These are phyloP conservation scores for Limonomyces culmigenus DNA, from an alignment of 1,284 basidiomycete genomes.

Conservation along the genomic window DNA sequence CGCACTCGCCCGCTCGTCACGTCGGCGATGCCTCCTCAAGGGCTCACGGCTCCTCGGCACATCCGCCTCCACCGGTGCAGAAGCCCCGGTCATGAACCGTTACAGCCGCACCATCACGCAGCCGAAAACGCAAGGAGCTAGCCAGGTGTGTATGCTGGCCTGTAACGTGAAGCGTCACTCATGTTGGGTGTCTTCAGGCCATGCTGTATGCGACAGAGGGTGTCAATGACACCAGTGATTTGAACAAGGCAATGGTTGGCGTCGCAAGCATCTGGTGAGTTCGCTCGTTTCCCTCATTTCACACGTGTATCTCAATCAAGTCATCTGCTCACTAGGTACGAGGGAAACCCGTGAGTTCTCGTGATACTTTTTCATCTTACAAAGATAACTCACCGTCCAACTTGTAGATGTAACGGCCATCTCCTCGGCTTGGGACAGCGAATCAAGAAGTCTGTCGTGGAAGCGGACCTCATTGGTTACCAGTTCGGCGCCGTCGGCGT, in stretches of 20 bases:
- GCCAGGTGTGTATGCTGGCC: conserved; percentile 41
- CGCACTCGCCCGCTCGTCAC: too few relatives aligned
- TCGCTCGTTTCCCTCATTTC: background rate
- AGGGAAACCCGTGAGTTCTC: conserved; percentile 22
- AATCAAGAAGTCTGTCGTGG: conserved; percentile 66
- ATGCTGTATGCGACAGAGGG: conserved; percentile 96
- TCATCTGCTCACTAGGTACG: conserved; percentile 16
- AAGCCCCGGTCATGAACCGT: conserved; percentile 57
- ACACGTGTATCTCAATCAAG: conserved; percentile 2
- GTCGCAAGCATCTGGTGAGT: conserved; percentile 86
- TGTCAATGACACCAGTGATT: conserved; percentile 60
- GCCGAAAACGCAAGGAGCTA: conserved; percentile 86
- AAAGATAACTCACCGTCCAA: conserved; percentile 2
- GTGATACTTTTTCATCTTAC: conserved; percentile 5
- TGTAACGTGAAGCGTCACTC: conserved; percentile 1
- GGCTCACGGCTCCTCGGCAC: conserved; percentile 22
- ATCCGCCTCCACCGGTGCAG: conserved; percentile 21
- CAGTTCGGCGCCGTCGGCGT: conserved; percentile 97
- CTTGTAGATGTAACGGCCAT: conserved; percentile 75
- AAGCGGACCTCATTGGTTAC: conserved; percentile 77
- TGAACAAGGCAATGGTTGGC: conserved; percentile 91
- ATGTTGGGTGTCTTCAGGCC: conserved; percentile 32
- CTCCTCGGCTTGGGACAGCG: conserved; percentile 78
- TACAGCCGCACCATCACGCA: conserved; percentile 74
- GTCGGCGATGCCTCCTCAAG: too few relatives aligned